phyloP scores from a whole-genome alignment of 2,329 filamentous ascomycete species.

The Claviceps pazoutovae region DNA sequence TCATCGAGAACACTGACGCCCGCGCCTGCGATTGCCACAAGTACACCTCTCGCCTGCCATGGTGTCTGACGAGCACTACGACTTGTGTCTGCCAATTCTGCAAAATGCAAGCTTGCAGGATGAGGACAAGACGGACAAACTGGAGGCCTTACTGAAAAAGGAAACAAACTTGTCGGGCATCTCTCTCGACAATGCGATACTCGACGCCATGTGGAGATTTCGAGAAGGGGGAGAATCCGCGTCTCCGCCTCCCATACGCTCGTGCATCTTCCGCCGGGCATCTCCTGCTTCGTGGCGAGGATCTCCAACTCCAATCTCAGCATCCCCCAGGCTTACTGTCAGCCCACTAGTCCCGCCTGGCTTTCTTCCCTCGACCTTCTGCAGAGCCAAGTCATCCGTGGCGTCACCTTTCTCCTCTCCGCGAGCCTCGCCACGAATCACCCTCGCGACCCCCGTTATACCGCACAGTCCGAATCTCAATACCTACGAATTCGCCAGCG shows the following conservation, averaged over 20 bases:
- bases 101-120: slow-evolving; percentile 74
- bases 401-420: slow-evolving; percentile 90
- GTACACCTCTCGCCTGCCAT: slow-evolving; percentile 34
- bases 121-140: slow-evolving; percentile 85
- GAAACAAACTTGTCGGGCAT: slow-evolving; percentile 63
- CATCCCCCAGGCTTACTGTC: slow-evolving; percentile 68
- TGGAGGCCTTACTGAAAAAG: slow-evolving; percentile 73
- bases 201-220: slow-evolving; percentile 83
- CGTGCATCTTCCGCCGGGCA: slow-evolving; percentile 76
- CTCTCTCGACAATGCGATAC: slow-evolving; percentile 73
- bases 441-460: slow-evolving; percentile 77
- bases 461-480: slow-evolving; percentile 90
- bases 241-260: slow-evolving; percentile 73
- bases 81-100: slow-evolving; percentile 78
- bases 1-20: background rate
- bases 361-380: slow-evolving; percentile 64
- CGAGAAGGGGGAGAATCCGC: slow-evolving; percentile 51
- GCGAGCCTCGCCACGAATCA: slow-evolving; percentile 79
- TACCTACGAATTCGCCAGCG: slow-evolving; percentile 84
- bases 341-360: slow-evolving; percentile 76
- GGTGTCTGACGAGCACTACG: slow-evolving; percentile 87
- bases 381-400: slow-evolving; percentile 59
- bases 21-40: background rate
- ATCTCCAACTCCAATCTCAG: slow-evolving; percentile 64
- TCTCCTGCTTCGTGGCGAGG: slow-evolving; percentile 92